Evolutionary conservation across 129 eudicot genomes (phyloP).

Genomic region (Tagetes erecta): DNA sequence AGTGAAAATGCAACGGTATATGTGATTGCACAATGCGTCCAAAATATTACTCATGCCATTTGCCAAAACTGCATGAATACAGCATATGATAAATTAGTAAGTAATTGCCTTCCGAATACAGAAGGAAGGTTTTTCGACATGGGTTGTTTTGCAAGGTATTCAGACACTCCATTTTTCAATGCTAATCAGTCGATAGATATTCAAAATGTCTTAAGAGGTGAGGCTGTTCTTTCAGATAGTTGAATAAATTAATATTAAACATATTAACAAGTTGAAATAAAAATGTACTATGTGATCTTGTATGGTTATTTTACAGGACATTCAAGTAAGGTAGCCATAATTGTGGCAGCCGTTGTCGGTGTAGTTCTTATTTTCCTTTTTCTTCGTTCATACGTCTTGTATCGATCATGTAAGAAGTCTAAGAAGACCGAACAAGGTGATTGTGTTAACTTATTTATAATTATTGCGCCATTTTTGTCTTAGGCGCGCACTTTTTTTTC

Average conservation of each 20-base stretch:
- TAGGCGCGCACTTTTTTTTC: too few relatives aligned
- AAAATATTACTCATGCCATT: conserved; percentile 21
- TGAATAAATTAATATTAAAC: neutral
- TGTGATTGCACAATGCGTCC: conserved; percentile 54
- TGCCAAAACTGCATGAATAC: conserved; percentile 54
- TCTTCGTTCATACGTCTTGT: conserved; percentile 29
- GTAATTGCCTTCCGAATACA: conserved; percentile 48
- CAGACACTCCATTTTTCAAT: conserved; percentile 24
- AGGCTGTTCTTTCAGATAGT: neutral
- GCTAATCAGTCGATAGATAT: conserved; percentile 54
- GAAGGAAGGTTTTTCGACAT: conserved; percentile 59
- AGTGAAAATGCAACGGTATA: conserved; percentile 42
- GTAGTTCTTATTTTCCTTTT: conserved; percentile 18
- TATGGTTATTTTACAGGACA: conserved; percentile 39
- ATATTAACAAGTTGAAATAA: neutral
- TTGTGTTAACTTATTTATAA: neutral
- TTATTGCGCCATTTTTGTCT: too few relatives aligned
- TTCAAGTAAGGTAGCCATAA: conserved; percentile 48
- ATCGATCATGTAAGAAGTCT: conserved; percentile 12
- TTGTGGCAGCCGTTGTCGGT: conserved; percentile 51
- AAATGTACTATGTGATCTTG: neutral
- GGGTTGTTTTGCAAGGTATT: conserved; percentile 65
- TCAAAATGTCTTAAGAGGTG: conserved; percentile 51
- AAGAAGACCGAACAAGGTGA: conserved; percentile 17
- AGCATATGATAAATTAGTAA: conserved; percentile 36